phyloP scores from a whole-genome alignment of 1,284 basidiomycete genomes.

The Malassezia globosa region DNA sequence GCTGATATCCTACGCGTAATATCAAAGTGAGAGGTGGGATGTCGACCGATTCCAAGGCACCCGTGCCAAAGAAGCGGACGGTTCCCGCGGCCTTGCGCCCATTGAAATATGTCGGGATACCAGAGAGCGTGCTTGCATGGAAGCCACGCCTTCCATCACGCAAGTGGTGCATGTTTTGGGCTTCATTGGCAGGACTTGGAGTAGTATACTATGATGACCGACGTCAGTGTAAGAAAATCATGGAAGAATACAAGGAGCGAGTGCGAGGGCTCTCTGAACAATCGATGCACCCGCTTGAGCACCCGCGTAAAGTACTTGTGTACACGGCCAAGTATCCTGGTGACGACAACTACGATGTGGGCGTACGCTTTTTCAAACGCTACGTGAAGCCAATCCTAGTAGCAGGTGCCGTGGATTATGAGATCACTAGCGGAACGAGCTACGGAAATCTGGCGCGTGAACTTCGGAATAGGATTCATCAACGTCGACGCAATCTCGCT shows the following conservation, averaged over 20 bases:
- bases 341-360: constrained; percentile 79
- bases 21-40: too few relatives aligned
- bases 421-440: constrained; percentile 66
- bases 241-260: constrained; percentile 64
- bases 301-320: constrained; percentile 70
- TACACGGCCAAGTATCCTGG: constrained; percentile 83
- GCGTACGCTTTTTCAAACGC: constrained; percentile 77
- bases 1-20: too few relatives aligned
- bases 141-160: constrained; percentile 62
- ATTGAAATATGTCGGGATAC: constrained; percentile 51
- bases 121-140: constrained; percentile 49
- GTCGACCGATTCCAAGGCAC: background rate
- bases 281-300: constrained; percentile 58
- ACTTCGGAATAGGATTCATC: constrained; percentile 62
- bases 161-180: constrained; percentile 85
- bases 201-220: constrained; percentile 77
- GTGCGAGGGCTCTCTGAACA: constrained; percentile 67
- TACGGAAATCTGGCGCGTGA: constrained; percentile 71
- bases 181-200: constrained; percentile 59
- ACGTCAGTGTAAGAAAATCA: constrained; percentile 63
- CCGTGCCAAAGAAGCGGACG: background rate
- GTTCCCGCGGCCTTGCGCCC: constrained; percentile 31
- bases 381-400: constrained; percentile 95
- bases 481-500: constrained; percentile 52
- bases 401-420: constrained; percentile 85